Percentiles rank a stretch among this genome's conserved stretches.
These are phyloP conservation scores for Neofusicoccum sp. DNA, from an alignment of 2,329 filamentous ascomycete genomes.

Conservation along the genomic window DNA sequence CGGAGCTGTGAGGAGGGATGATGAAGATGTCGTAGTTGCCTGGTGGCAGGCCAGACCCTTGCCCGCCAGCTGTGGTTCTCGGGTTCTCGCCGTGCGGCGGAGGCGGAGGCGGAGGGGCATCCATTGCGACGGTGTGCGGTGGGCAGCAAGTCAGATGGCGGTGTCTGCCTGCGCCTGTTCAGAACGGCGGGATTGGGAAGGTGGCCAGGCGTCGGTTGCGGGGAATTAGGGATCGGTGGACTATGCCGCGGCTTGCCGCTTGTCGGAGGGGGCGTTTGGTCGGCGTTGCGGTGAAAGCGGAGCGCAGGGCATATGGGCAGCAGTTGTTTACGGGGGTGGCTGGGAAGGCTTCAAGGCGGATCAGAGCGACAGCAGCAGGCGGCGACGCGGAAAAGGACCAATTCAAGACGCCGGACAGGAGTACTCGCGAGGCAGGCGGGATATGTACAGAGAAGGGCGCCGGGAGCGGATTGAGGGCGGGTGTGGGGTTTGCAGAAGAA, in stretches of 20 bases:
- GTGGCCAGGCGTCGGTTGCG: neutral
- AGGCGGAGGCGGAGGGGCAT: slow-evolving; percentile 69
- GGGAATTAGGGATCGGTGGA: neutral
- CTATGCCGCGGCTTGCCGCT: neutral
- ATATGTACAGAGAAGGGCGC: slow-evolving; percentile 1
- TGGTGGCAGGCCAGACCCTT: slow-evolving; percentile 68
- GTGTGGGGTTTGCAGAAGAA: neutral
- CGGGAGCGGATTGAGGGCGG: neutral
- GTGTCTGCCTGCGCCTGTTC: slow-evolving; percentile 11
- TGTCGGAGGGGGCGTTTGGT: neutral
- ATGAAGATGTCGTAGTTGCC: slow-evolving; percentile 98
- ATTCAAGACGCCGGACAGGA: neutral
- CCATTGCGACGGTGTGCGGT: slow-evolving; percentile 30
- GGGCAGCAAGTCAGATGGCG: slow-evolving; percentile 17
- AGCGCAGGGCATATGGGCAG: slow-evolving; percentile 14
- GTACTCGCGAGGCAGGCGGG: neutral
- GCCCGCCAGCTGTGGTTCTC: slow-evolving; percentile 51
- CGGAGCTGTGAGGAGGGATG: slow-evolving; percentile 87
- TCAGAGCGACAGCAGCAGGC: neutral
- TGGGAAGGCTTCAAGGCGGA: neutral
- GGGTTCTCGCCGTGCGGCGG: slow-evolving; percentile 84
- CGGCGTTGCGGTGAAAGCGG: slow-evolving; percentile 14
- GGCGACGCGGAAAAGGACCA: neutral
- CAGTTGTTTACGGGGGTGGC: slow-evolving; percentile 17
- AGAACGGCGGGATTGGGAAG: neutral